Evolutionary conservation across 805 yeast species (phyloP).

Genomic region (Yarrowia keelungensis): DNA sequence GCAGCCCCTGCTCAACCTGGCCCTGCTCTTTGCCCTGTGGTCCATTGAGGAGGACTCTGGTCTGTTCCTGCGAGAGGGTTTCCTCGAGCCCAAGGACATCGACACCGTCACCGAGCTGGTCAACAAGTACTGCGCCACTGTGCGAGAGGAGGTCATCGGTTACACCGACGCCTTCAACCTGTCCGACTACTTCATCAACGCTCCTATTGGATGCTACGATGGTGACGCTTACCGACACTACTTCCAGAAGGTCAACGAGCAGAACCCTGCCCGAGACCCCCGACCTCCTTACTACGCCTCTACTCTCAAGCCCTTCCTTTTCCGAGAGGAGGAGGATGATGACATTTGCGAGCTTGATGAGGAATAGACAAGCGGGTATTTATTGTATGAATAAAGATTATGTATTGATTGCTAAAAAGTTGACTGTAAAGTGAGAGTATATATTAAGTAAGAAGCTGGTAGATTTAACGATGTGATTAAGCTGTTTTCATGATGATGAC

Average conservation of each 20-base stretch:
- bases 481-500: too few species aligned
- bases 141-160: slow-evolving; percentile 75
- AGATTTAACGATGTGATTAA: background rate
- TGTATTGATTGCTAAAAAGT: slow-evolving; percentile 1
- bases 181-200: slow-evolving; percentile 79
- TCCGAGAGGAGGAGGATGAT: slow-evolving; percentile 45
- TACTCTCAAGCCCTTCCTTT: slow-evolving; percentile 50
- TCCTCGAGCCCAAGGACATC: slow-evolving; percentile 59
- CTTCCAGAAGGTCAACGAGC: slow-evolving; percentile 65
- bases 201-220: slow-evolving; percentile 79
- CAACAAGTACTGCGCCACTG: slow-evolving; percentile 55
- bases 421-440: background rate
- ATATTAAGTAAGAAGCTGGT: too few species aligned
- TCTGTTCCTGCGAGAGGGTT: slow-evolving; percentile 68
- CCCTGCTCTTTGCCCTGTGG: slow-evolving; percentile 67
- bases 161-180: slow-evolving; percentile 84
- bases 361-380: slow-evolving; percentile 33
- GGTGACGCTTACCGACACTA: slow-evolving; percentile 87
- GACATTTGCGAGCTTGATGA: slow-evolving; percentile 37
- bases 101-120: slow-evolving; percentile 55
- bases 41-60: slow-evolving; percentile 75
- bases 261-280: slow-evolving; percentile 52
- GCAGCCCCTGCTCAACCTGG: slow-evolving; percentile 60
- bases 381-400: slow-evolving; percentile 15
- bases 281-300: slow-evolving; percentile 66